Evolutionary conservation across 75 land plant species (phyloP).

Genomic region (Larix kaempferi): DNA sequence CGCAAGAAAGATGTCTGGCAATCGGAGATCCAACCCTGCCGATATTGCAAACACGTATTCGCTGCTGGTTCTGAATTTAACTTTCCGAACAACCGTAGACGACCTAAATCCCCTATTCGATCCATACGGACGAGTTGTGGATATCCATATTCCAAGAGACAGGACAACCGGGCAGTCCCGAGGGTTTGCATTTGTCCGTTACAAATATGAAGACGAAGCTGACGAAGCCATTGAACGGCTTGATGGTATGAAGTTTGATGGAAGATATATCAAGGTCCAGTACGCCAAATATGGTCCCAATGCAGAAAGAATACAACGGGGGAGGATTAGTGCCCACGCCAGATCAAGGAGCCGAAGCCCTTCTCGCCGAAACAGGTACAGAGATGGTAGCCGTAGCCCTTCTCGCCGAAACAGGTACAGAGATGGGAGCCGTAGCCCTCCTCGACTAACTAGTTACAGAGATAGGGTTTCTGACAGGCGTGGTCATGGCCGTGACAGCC

Average conservation of each 20-base stretch:
- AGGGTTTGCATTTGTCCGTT: slow-evolving; percentile 94
- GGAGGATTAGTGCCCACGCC: not conserved
- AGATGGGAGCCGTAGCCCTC: too few species aligned
- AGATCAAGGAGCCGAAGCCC: too few species aligned
- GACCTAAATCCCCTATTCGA: not conserved
- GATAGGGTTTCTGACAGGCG: too few species aligned
- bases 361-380: too few species aligned
- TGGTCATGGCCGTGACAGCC: too few species aligned
- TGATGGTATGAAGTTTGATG: slow-evolving; percentile 83
- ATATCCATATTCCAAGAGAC: not conserved
- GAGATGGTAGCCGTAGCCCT: too few species aligned
- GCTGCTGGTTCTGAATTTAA: not conserved
- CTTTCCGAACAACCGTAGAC: not conserved
- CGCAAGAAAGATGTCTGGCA: not conserved
- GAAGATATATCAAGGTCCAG: slow-evolving; percentile 82
- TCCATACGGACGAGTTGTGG: not conserved
- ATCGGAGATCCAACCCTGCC: not conserved
- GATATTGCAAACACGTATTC: not conserved
- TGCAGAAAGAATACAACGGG: slow-evolving; percentile 27
- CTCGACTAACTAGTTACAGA: too few species aligned
- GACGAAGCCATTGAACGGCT: slow-evolving; percentile 84
- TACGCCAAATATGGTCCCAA: slow-evolving; percentile 91
- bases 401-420: too few species aligned
- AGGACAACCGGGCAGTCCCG: slow-evolving; percentile 84
- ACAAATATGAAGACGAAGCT: slow-evolving; percentile 91